These are phyloP conservation scores for Termitomyces sp. DNA, from an alignment of 768 basidiomycete genomes.

Conservation along the genomic window DNA sequence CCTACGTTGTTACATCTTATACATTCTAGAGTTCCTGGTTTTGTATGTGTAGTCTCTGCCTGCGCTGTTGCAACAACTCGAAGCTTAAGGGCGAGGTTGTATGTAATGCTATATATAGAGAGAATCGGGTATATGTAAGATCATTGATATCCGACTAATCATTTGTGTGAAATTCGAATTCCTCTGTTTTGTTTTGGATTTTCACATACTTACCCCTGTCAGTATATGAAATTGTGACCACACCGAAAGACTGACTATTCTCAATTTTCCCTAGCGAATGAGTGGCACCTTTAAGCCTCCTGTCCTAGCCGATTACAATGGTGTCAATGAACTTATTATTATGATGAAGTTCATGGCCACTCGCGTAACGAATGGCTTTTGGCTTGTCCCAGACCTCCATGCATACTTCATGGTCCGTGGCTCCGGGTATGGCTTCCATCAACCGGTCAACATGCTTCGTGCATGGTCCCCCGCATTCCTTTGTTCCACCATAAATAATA, in stretches of 20 bases:
- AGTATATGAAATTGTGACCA: too few relatives aligned
- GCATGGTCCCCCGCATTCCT: background rate
- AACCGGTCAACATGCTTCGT: slow-evolving; percentile 11
- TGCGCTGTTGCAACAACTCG: too few relatives aligned
- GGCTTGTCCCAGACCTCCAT: background rate
- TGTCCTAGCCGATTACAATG: background rate
- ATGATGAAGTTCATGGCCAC: background rate
- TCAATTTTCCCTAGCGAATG: background rate
- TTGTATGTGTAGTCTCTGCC: background rate
- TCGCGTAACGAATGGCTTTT: background rate
- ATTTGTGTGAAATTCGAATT: too few relatives aligned
- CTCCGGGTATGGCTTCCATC: slow-evolving; percentile 7
- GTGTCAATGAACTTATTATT: background rate
- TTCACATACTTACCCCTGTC: too few relatives aligned
- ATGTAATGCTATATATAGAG: too few relatives aligned
- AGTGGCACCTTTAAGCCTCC: background rate
- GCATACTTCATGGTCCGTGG: background rate
- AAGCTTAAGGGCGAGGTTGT: too few relatives aligned
- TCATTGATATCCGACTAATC: too few relatives aligned
- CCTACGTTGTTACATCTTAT: background rate
- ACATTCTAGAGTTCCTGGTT: background rate
- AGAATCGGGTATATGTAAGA: too few relatives aligned
- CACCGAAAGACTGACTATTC: too few relatives aligned
- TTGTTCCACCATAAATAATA: slow-evolving; percentile 9
- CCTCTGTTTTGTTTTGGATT: too few relatives aligned